A percentile compares a stretch with the other conserved stretches of the same genome.
These are phyloP conservation scores for Iris macrosiphon DNA, from an alignment of 106 monocot genomes.

Conservation along the genomic window DNA sequence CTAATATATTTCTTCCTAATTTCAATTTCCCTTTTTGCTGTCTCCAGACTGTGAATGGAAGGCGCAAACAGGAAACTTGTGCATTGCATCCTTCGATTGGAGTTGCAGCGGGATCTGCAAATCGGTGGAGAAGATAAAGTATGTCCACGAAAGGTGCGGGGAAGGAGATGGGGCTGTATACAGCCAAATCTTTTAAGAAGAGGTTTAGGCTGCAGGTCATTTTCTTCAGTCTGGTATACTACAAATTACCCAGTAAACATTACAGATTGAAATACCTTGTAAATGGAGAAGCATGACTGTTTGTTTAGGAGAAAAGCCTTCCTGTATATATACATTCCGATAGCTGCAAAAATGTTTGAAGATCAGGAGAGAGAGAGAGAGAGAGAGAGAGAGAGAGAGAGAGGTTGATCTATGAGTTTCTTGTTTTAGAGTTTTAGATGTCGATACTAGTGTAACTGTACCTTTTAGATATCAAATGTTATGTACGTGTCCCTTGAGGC, in stretches of 20 bases:
- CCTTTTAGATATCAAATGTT: conserved; percentile 1
- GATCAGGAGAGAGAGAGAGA: neutral
- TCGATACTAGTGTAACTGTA: conserved; percentile 3
- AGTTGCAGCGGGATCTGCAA: conserved; percentile 68
- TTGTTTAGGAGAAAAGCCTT: no score
- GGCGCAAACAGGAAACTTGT: conserved; percentile 54
- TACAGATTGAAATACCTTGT: no score
- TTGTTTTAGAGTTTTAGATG: neutral
- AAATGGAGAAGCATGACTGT: no score
- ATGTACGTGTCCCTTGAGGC: neutral
- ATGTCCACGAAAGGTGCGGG: conserved; percentile 49
- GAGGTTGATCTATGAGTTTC: neutral
- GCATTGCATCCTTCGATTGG: conserved; percentile 62
- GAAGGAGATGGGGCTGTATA: conserved; percentile 54
- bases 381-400: neutral
- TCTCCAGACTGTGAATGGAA: conserved; percentile 57
- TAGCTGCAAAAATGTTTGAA: neutral
- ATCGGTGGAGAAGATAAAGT: conserved; percentile 43
- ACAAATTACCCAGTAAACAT: no score
- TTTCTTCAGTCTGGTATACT: no score
- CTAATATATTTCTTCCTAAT: no score
- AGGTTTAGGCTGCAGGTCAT: no score
- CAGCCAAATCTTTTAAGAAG: conserved; percentile 31
- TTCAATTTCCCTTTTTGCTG: neutral
- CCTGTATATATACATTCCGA: neutral